Evolutionary conservation across 2,329 filamentous ascomycete genomes (phyloP).

Genomic region (Aspergillus sp.): DNA sequence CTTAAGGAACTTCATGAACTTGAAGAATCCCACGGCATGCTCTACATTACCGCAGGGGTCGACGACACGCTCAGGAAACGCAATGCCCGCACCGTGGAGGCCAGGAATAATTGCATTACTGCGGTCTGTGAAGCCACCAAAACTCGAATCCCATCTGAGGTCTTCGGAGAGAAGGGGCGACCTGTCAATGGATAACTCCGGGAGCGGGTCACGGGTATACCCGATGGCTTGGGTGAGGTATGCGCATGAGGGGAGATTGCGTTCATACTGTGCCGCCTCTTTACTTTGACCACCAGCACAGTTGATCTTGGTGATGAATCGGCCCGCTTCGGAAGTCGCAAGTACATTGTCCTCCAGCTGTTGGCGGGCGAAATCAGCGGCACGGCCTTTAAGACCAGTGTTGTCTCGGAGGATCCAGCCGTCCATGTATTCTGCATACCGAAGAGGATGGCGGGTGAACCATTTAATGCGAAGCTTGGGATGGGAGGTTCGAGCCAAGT

Average conservation of each 20-base stretch:
- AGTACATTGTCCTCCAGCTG: conserved; percentile 58
- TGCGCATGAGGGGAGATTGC: conserved; percentile 49
- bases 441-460: conserved; percentile 61
- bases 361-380: conserved; percentile 58
- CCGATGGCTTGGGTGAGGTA: conserved; percentile 62
- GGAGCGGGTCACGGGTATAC: conserved; percentile 53
- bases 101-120: conserved; percentile 48
- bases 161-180: conserved; percentile 14
- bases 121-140: conserved; percentile 50
- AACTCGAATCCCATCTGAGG: conserved; percentile 33
- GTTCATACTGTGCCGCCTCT: conserved; percentile 50
- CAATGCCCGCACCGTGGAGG: conserved; percentile 62
- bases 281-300: conserved; percentile 34
- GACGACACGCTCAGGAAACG: conserved; percentile 60
- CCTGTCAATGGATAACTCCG: conserved; percentile 44
- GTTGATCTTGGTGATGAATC: conserved; percentile 50
- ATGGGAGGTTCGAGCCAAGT: conserved; percentile 53
- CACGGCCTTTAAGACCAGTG: conserved; percentile 63
- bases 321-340: conserved; percentile 45
- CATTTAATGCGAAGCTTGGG: conserved; percentile 58
- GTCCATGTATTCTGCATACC: conserved; percentile 62
- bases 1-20: conserved; percentile 65
- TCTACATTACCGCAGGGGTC: conserved; percentile 64
- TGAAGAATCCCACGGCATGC: conserved; percentile 62
- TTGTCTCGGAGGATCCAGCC: conserved; percentile 66